Base-by-base conservation (phyloP, 768 basidiomycete genomes). In the Aureoboletus auriporus region DNA sequence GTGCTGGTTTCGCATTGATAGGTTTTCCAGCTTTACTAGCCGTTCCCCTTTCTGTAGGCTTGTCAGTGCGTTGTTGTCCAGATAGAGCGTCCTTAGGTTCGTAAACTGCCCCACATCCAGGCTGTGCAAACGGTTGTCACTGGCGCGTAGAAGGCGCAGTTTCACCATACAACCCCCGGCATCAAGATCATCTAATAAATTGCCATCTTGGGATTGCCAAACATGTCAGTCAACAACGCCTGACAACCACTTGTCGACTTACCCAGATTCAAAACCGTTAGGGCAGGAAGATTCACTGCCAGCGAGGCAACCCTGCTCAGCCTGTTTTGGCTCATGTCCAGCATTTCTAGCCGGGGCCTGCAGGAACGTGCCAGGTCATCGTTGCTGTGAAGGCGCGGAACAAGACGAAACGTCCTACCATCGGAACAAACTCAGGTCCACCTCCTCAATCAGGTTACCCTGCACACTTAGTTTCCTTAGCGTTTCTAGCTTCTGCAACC, bases 1-100 rank as follows among this genome's bases (percentile, higher is more conserved):
- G 61, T 77, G 76, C 69, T 99, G 95, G 69, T 93, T 92, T 67
- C 96, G 79, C 73, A 97, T 56, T 61, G 90, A 93, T 44, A 99
- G 74, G 60, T 92, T 92, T 69, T 97, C 93, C 61, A 99, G 72
- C 68, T 81, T 88, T 43, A 65, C 69, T 57, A 89, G 69, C 13
- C 78, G 74, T 52, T 79, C 75, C 60, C 80, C 70, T 65, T 79
- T 80, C 39, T 59, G 66, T 42, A 88, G 64, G 40, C 70, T 61
- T 29, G 64, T 69, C 29, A 90, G 73, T 35, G 67, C 66, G 63
- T 96, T 95, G 66, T 85, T 84, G 74, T 99, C 96, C 67, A 89
- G 82, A 66, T 96, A 97, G 12, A 99, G 79, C 63, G 90, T 95
- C 55, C 93, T 82, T 59, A 97, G 69, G 65, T 82, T 84, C 3